phyloP scores from a whole-genome alignment of 345 rosid genomes.

The Cardamine occulta region DNA sequence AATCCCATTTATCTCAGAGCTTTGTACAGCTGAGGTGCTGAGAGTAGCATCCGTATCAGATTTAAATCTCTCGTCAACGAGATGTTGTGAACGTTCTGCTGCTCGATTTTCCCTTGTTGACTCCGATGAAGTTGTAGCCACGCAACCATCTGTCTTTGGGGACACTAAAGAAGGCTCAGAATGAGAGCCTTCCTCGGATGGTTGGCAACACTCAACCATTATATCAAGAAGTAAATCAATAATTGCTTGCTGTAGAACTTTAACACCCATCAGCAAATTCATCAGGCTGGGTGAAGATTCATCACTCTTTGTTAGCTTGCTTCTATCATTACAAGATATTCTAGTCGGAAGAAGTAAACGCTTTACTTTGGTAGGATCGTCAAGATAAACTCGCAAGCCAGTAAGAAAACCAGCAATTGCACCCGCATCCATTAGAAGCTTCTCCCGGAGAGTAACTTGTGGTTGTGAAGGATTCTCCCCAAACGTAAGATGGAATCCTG shows the following conservation, averaged over 20 bases:
- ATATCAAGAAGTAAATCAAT: constrained; percentile 95
- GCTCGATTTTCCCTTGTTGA: constrained; percentile 72
- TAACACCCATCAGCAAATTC: constrained; percentile 98
- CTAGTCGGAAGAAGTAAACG: constrained; percentile 96
- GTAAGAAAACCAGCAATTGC: constrained; percentile 99
- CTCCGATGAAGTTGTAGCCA: not conserved
- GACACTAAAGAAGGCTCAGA: constrained; percentile 31
- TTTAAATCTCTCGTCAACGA: constrained; percentile 71
- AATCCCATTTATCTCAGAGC: constrained; percentile 63
- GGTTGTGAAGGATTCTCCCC: constrained; percentile 94
- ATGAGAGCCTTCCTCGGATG: constrained; percentile 71
- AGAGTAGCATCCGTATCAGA: constrained; percentile 67
- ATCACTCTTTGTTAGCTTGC: constrained; percentile 65
- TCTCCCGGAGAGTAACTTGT: constrained; percentile 60
- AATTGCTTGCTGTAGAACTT: constrained; percentile 99
- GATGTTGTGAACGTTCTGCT: constrained; percentile 60
- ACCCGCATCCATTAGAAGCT: constrained; percentile 99
- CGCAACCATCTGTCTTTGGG: constrained; percentile 30
- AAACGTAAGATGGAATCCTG: constrained; percentile 94
- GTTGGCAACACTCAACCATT: constrained; percentile 98
- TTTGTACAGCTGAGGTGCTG: constrained; percentile 70
- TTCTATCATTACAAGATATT: constrained; percentile 79
- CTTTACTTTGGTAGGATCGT: constrained; percentile 98
- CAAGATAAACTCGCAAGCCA: constrained; percentile 89
- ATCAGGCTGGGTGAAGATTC: constrained; percentile 97